phyloP scores from a whole-genome alignment of 805 yeast genomes.

The Groenewaldozyma tartarivorans region DNA sequence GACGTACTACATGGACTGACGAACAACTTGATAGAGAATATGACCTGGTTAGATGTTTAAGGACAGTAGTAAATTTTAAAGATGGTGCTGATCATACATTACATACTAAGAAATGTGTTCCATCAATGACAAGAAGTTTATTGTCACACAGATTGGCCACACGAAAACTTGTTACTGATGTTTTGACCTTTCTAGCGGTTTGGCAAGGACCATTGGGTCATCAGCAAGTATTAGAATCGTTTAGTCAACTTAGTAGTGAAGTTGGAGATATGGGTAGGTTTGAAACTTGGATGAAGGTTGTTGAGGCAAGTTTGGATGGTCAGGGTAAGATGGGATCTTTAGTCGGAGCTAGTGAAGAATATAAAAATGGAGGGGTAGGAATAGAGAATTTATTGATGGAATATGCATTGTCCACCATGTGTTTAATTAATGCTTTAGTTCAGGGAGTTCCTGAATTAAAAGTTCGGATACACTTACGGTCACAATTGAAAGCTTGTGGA shows the following conservation, averaged over 20 bases:
- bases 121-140: constrained; percentile 61
- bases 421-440: constrained; percentile 55
- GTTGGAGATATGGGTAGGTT: constrained; percentile 33
- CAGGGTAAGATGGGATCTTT: constrained; percentile 83
- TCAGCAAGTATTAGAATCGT: constrained; percentile 45
- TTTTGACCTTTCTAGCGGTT: constrained; percentile 48
- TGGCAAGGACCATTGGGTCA: constrained; percentile 36
- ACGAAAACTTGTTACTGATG: constrained; percentile 70
- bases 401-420: constrained; percentile 60
- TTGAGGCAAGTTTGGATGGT: constrained; percentile 66
- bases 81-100: constrained; percentile 51
- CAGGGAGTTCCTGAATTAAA: constrained; percentile 24
- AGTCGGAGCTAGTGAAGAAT: constrained; percentile 88
- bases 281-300: constrained; percentile 61
- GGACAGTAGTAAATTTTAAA: constrained; percentile 57
- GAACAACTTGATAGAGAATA: constrained; percentile 59
- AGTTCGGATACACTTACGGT: constrained; percentile 46
- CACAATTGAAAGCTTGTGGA: constrained; percentile 50
- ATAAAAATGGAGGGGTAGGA: constrained; percentile 39
- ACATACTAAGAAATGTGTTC: constrained; percentile 36
- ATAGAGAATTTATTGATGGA: constrained; percentile 60
- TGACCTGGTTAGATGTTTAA: constrained; percentile 66
- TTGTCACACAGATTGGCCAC: constrained; percentile 68
- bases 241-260: constrained; percentile 37
- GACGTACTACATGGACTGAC: constrained; percentile 27